phyloP scores from a whole-genome alignment of 352 stramenopile species.

The Paralagenidium karlingii region DNA sequence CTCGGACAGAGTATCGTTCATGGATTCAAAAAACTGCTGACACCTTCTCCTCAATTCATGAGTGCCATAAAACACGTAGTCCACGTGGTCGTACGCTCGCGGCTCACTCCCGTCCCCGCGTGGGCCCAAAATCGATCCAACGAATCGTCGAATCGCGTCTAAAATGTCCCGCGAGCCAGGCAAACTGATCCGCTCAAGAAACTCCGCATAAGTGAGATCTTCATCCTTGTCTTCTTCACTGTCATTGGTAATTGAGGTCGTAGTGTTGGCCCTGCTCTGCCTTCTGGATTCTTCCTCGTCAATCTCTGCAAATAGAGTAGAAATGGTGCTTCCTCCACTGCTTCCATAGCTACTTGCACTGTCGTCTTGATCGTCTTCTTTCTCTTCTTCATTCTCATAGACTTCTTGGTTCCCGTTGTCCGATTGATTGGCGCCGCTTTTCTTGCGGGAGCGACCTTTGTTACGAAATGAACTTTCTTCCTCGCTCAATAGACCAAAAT shows the following conservation, averaged over 20 bases:
- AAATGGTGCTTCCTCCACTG: background rate
- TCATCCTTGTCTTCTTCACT: constrained; percentile 13
- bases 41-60: constrained; percentile 58
- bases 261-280: constrained; percentile 8
- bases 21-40: constrained; percentile 57
- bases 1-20: constrained; percentile 36
- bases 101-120: constrained; percentile 59
- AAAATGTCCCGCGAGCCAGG: constrained; percentile 60
- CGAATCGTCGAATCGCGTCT: constrained; percentile 59
- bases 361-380: constrained; percentile 8
- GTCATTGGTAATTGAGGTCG: constrained; percentile 8
- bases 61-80: constrained; percentile 70
- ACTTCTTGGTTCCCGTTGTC: constrained; percentile 1
- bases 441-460: background rate
- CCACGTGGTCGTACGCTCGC: constrained; percentile 49
- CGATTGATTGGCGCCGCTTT: background rate
- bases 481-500: constrained; percentile 58
- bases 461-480: constrained; percentile 3
- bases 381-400: constrained; percentile 4
- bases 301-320: constrained; percentile 27
- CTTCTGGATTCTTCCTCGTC: constrained; percentile 18
- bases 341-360: background rate
- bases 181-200: constrained; percentile 58
- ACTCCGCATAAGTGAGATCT: constrained; percentile 64
- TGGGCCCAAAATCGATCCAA: constrained; percentile 63